Base-by-base conservation (phyloP, 1,139 yeast genomes). In the Lodderomyces beijingensis region DNA sequence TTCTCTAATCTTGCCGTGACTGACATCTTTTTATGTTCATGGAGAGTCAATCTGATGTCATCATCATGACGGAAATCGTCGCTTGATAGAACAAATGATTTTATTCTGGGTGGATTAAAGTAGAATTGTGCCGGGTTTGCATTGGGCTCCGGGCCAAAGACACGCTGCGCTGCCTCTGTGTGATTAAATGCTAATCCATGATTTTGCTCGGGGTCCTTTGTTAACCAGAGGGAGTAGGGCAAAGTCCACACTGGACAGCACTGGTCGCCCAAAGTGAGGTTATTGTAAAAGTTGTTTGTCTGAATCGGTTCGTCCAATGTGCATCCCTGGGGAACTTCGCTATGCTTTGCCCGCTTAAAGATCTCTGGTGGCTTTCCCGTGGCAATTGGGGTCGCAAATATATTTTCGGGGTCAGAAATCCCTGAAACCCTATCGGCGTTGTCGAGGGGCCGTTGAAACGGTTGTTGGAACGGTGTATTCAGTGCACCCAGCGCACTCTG, bases 241-340 rank as follows among this genome's bases (percentile, higher is more conserved):
- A 61, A 61, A 3, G 74, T 62, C 74, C 73, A 68, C 0, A 65
- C 55, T 2, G 74, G 74, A 42, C 54, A 63, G 1, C 68, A 62
- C 45, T 68, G 74, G 44, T 67, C 70, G 7, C 55, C 71, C 40
- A 67, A 52, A 1, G 68, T 50, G 38, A 68, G 47, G 38, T 68
- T 68, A 39, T 65, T 65, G 44, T 55, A 68, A 42, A 68, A 66
- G 42, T 65, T 67, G 39, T 68, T 68, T 16, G 74, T 68, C 36
- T 68, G 74, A 31, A 68, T 55, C 1, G 74, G 70, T 9, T 19
- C 29, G 27, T 38, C 38, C 11, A 30, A 25, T 1, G 39, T 27
- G 35, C 66, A 57, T 2, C 70, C 70, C 29, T 47, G 42, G 1
- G 70, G 70, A 6, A 42, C 43, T 34, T 55, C 65, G n/a, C 38